These are phyloP conservation scores for Lizonia empirigonia DNA, from an alignment of 2,329 filamentous ascomycete species.

Conservation along the genomic window DNA sequence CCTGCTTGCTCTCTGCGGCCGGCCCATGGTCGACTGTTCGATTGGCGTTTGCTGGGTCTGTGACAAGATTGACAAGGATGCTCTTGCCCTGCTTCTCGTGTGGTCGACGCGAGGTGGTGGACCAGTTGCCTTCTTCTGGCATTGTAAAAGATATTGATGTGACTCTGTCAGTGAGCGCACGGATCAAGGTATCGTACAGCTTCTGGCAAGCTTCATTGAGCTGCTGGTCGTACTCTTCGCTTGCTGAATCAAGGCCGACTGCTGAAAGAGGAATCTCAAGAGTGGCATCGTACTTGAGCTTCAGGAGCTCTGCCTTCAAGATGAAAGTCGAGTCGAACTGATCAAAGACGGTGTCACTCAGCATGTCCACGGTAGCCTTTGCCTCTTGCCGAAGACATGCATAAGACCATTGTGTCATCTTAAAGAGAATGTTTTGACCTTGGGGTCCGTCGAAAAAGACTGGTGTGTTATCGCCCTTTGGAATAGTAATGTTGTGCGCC, in stretches of 20 bases:
- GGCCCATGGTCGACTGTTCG: conserved; percentile 89
- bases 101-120: conserved; percentile 35
- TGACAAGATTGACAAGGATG: conserved; percentile 70
- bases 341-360: conserved; percentile 74
- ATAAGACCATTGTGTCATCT: conserved; percentile 89
- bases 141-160: conserved; percentile 61
- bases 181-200: conserved; percentile 68
- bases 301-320: conserved; percentile 57
- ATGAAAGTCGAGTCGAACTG: conserved; percentile 90
- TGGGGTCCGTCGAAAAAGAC: conserved; percentile 78
- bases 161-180: conserved; percentile 76
- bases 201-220: conserved; percentile 56
- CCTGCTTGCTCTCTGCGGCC: conserved; percentile 80
- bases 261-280: conserved; percentile 48
- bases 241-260: conserved; percentile 32
- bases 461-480: conserved; percentile 60
- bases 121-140: conserved; percentile 44
- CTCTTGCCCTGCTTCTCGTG: conserved; percentile 39
- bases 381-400: conserved; percentile 74
- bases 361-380: conserved; percentile 71
- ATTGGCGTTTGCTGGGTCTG: conserved; percentile 73
- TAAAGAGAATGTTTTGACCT: conserved; percentile 82
- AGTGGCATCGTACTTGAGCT: conserved; percentile 62
- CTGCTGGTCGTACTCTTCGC: conserved; percentile 33
- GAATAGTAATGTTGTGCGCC: conserved; percentile 45